phyloP scores from a whole-genome alignment of 202 grass and related monocot genomes.

The Panicum virgatum region DNA sequence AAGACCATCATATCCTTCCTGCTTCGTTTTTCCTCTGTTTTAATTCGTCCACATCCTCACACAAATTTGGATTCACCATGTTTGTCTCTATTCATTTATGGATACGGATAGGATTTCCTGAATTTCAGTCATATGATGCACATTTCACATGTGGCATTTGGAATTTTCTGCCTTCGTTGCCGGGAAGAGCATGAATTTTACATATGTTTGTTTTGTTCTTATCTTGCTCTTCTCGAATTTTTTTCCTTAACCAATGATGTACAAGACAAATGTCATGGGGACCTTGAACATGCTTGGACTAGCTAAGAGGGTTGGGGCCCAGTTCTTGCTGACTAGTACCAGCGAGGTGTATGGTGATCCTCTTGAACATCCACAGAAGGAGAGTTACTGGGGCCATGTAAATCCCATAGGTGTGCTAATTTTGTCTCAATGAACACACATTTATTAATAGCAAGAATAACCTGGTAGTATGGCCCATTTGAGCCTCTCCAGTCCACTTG shows the following conservation, averaged over 20 bases:
- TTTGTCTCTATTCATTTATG: conserved; percentile 5
- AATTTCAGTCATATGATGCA: not conserved
- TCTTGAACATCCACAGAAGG: conserved; percentile 94
- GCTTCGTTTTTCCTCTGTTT: not conserved
- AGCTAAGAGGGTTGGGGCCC: conserved; percentile 88
- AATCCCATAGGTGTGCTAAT: conserved; percentile 81
- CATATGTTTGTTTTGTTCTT: not conserved
- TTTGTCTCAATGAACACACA: no score
- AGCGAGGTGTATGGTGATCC: conserved; percentile 95
- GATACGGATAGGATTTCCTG: not conserved
- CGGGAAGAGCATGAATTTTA: not conserved
- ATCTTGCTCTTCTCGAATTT: not conserved
- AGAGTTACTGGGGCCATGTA: conserved; percentile 97
- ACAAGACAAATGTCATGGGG: conserved; percentile 99
- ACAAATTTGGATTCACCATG: no score
- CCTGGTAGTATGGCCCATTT: not conserved
- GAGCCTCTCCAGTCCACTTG: not conserved
- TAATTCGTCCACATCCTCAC: not conserved
- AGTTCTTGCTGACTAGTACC: conserved; percentile 94
- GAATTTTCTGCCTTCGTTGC: conserved; percentile 22
- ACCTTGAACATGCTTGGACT: conserved; percentile 97
- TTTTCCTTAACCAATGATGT: conserved; percentile 55
- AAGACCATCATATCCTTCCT: conserved; percentile 97
- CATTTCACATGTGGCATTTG: not conserved
- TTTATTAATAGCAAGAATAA: not conserved